Conservation (phyloP, 257 asterid genomes). For the Solanum bukasovii region DNA sequence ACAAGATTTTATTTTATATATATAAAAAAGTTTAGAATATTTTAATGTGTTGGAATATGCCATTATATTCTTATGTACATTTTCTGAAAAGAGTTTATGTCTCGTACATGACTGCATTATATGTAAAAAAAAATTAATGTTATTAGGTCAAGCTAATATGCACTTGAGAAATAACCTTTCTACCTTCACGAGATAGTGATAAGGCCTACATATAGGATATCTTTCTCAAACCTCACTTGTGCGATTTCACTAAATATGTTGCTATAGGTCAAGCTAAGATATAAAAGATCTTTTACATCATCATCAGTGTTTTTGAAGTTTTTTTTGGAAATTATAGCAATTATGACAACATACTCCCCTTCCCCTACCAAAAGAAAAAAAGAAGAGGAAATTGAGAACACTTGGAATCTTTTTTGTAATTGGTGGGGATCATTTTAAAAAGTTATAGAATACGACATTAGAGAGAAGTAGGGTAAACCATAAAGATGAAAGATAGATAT, state of each 20-base stretch:
- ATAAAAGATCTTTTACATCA: not conserved
- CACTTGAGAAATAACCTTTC: not conserved
- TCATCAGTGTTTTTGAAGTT: too few relatives aligned
- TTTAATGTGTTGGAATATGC: not conserved
- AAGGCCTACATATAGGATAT: accelerated
- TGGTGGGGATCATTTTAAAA: not conserved
- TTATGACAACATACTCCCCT: not conserved
- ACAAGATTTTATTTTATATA: not conserved
- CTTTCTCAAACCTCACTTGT: too few relatives aligned
- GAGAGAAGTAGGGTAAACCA: not conserved
- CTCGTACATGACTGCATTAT: not conserved
- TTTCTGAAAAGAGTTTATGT: not conserved
- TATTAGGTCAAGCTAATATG: not conserved
- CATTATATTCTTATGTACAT: not conserved
- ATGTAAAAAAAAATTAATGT: too few relatives aligned
- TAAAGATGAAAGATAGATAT: not conserved
- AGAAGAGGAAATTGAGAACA: not conserved
- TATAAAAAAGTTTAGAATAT: not conserved
- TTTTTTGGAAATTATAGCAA: not conserved
- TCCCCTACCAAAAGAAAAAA: not conserved
- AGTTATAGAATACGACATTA: not conserved
- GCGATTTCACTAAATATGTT: not conserved
- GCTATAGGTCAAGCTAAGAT: not conserved
- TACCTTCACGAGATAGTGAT: too few relatives aligned
- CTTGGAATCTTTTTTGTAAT: not conserved